A percentile compares a stretch with the other conserved stretches of the same genome.
phyloP scores from a whole-genome alignment of 1,139 yeast species.

The Pichia sp. region DNA sequence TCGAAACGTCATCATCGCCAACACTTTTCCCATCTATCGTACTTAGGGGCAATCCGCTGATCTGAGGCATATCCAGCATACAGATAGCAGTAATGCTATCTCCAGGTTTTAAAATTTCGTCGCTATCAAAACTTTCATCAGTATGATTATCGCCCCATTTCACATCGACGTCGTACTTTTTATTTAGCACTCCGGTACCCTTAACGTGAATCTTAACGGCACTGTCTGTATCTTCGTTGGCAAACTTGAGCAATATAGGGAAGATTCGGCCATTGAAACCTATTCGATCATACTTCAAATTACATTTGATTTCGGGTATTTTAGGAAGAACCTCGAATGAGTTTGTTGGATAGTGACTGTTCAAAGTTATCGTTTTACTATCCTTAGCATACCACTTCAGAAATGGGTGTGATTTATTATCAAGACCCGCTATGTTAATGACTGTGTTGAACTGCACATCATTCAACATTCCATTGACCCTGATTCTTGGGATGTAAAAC shows the following conservation, averaged over 20 bases:
- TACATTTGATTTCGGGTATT: slow-evolving; percentile 31
- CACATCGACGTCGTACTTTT: slow-evolving; percentile 9
- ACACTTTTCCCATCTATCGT: slow-evolving; percentile 1
- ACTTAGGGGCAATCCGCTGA: slow-evolving; percentile 19
- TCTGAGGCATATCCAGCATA: slow-evolving; percentile 34
- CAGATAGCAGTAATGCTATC: slow-evolving; percentile 24
- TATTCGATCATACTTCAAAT: slow-evolving; percentile 19
- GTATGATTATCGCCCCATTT: slow-evolving; percentile 17
- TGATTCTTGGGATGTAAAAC: slow-evolving; percentile 16
- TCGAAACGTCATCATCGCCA: slow-evolving; percentile 1
- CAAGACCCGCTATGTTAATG: neutral
- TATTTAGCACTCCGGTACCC: slow-evolving; percentile 6
- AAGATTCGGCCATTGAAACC: slow-evolving; percentile 32
- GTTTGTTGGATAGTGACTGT: slow-evolving; percentile 11
- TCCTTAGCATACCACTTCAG: slow-evolving; percentile 9
- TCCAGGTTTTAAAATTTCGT: slow-evolving; percentile 17
- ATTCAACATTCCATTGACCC: slow-evolving; percentile 10
- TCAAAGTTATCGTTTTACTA: slow-evolving; percentile 21
- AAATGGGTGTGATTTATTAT: neutral
- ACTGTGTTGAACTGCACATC: slow-evolving; percentile 10
- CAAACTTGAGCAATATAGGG: slow-evolving; percentile 24
- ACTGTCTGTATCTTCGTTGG: slow-evolving; percentile 30
- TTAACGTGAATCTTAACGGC: slow-evolving; percentile 19
- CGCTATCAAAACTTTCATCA: slow-evolving; percentile 8
- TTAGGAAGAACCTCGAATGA: slow-evolving; percentile 34